phyloP scores from a whole-genome alignment of 2,329 filamentous ascomycete genomes.

The Epichloe hybrida region DNA sequence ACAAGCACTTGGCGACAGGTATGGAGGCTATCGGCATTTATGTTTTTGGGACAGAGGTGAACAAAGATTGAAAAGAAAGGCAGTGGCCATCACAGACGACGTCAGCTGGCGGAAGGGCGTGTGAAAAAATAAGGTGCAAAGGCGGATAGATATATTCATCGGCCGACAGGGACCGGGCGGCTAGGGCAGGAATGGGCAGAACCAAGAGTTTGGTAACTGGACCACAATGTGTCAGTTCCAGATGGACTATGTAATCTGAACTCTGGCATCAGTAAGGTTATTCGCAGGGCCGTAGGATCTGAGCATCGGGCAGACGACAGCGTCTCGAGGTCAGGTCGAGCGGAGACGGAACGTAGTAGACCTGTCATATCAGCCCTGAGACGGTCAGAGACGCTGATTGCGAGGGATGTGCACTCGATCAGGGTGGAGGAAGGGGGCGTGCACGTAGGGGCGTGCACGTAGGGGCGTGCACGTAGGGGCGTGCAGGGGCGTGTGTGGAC shows the following conservation, averaged over 20 bases:
- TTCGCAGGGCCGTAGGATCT: constrained; percentile 5
- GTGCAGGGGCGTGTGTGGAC: background rate
- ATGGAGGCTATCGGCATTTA: constrained; percentile 21
- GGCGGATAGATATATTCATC: background rate
- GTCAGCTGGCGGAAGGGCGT: background rate
- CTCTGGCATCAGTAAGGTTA: constrained; percentile 3
- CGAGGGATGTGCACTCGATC: constrained; percentile 1
- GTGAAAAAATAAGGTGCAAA: background rate
- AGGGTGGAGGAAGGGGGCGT: background rate
- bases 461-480: background rate
- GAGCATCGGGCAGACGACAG: constrained; percentile 15
- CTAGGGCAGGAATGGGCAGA: constrained; percentile 9
- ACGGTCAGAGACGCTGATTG: constrained; percentile 12
- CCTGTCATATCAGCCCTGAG: constrained; percentile 23
- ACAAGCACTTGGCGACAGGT: background rate
- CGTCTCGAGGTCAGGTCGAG: constrained; percentile 9
- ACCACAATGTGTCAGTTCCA: constrained; percentile 6
- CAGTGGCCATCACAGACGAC: background rate
- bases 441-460: background rate
- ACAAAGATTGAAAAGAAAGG: background rate
- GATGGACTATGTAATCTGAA: constrained; percentile 6
- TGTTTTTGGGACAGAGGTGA: constrained; percentile 14
- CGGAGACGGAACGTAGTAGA: constrained; percentile 15
- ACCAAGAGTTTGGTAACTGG: constrained; percentile 10
- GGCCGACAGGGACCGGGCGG: constrained; percentile 4